Base-by-base conservation (phyloP, 225 moss, liverwort and hornwort genomes). In the Bryoerythrophyllum caledonicum region DNA sequence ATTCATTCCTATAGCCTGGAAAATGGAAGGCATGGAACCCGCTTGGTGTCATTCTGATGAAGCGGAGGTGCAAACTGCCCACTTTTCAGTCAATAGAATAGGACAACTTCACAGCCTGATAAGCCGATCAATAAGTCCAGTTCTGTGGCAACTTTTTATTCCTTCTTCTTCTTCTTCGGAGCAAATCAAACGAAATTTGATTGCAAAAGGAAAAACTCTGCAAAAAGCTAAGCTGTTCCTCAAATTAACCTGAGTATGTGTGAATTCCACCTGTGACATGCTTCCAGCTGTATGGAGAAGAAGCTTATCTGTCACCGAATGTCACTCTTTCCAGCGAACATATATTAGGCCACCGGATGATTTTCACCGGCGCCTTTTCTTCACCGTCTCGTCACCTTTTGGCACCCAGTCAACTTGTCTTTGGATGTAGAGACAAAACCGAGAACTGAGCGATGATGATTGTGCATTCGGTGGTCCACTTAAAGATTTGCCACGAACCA, bases 401-500 rank as follows among this genome's bases (percentile, higher is more conserved):
- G 13, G 2, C 17, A 15, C 32, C 52, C 30, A 76, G 67, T 72
- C 60, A 37, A 2, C 15, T 38, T 25, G 51, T 21, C 48, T 16
- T 76, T 77, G 61, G 27, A 52, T 32, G 37, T 34, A 20, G 49
- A 23, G 62, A 61, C 62, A 73, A 60, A 44, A 60, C 21, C 56
- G n/a, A 8, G n/a, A 58, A 17, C 13, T 19, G 30, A 41, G 21
- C 21, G 41, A 41, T 26, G 13, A 79, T 82, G 75, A 79, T 79
- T 37, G 1, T 27, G 37, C 60, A 55, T 82, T 82, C 79, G 79
- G 82, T 82, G 79, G 65, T 25, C 6, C 25, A 9, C 27, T 44
- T 25, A 54, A 21, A 65, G 59, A 48, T 11, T n/a, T 44, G 14
- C n/a, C 60, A n/a, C 21, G 32, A 16, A 34, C 48, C 28, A 49